Base-by-base conservation (phyloP, 805 yeast genomes). In the Wickerhamiella australiensis region DNA sequence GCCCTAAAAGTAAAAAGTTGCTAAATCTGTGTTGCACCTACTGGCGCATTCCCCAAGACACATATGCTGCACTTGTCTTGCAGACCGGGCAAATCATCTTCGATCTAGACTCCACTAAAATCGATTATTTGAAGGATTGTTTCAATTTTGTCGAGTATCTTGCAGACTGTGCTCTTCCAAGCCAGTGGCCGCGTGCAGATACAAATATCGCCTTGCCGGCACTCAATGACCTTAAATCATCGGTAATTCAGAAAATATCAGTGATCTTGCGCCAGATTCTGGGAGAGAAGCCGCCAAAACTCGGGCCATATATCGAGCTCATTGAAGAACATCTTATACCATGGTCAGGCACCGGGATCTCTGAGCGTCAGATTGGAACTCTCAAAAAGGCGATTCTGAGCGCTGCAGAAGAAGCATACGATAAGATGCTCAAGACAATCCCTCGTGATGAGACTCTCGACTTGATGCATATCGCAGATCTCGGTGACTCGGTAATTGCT, bases 391-490 rank as follows among this genome's bases (percentile, higher is more conserved):
- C 68, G 0, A 56, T 76, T 5, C 59, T 67, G 25, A 59, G 63
- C 2, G 67, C 74, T 0, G 70, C 76, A 4, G 76, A 72, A 50
- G 55, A 57, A 9, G 70, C 69, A 53, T 75, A 76, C 52, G 68
- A 70, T 29, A 61, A 65, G 1, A 53, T 73, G 6, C 59, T 76
- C 15, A 67, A 70, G 2, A 63, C 64, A 5, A 66, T 83, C n/a
- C 92, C 94, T 0, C 67, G 82, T 23, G 78, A 75, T 58, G 68
- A 70, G 37, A 67, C 78, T 0, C 61, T 82, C 6, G 75, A 70
- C 36, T 65, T 80, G 2, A 58, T 70, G 22, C 82, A 82, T 62
- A 69, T 82, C 2, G 69, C 76, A 42, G 73, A 77, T 40, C 68
- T 80, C 3, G 77, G 80, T 0, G 79, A 78, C 43, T 58, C 61